Percentiles rank a stretch among this genome's conserved stretches.
Evolutionary conservation across 2,329 filamentous ascomycete species (phyloP).

Genomic region (Ampelomyces quisqualis): DNA sequence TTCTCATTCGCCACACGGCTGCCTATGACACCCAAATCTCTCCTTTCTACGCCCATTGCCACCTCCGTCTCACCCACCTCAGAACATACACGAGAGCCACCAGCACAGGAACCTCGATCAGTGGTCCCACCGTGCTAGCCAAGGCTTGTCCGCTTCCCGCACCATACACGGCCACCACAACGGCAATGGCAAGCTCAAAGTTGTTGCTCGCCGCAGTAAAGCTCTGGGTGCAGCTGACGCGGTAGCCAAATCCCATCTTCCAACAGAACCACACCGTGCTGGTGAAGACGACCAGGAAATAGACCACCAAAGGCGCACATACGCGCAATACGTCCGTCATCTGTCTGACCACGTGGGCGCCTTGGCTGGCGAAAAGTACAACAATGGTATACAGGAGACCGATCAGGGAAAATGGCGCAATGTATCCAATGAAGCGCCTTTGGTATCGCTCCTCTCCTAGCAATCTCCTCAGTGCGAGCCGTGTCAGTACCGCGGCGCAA

Average conservation of each 20-base stretch:
- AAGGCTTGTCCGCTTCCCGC: constrained; percentile 76
- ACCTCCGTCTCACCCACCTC: constrained; percentile 58
- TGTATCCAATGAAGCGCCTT: constrained; percentile 65
- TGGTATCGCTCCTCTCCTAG: constrained; percentile 65
- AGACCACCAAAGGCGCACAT: constrained; percentile 76
- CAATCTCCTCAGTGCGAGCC: constrained; percentile 60
- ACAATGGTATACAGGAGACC: constrained; percentile 85
- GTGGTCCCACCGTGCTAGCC: constrained; percentile 77
- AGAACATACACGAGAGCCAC: constrained; percentile 74
- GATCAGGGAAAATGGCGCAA: constrained; percentile 74
- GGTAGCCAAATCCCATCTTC: constrained; percentile 73
- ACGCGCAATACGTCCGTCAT: constrained; percentile 81
- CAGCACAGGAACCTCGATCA: constrained; percentile 84
- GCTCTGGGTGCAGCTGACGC: constrained; percentile 71
- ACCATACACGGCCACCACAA: constrained; percentile 79
- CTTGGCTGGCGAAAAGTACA: constrained; percentile 82
- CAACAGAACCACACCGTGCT: constrained; percentile 63
- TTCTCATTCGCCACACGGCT: constrained; percentile 2
- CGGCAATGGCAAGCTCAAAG: constrained; percentile 88
- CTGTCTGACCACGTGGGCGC: constrained; percentile 76
- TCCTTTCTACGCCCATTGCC: constrained; percentile 51
- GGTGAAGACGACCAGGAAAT: constrained; percentile 76
- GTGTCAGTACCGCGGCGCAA: constrained; percentile 74
- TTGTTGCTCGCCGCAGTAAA: constrained; percentile 93
- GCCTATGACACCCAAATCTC: no score